A percentile compares a stretch with the other conserved stretches of the same genome.
phyloP scores from a whole-genome alignment of 2,329 filamentous ascomycete genomes.

The Fusarium protoensiforme region DNA sequence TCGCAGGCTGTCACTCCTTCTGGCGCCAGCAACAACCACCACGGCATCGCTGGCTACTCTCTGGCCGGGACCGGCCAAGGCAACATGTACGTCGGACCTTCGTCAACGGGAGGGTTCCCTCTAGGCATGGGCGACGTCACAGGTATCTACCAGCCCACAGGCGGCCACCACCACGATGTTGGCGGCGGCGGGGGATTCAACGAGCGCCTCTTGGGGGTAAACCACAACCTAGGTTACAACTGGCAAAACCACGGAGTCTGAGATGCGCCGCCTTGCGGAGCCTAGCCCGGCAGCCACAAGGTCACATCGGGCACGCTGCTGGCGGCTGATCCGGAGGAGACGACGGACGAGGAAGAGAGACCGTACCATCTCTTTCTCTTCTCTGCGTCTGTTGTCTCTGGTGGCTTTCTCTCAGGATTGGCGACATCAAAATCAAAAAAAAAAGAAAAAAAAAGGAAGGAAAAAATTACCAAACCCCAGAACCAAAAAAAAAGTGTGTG shows the following conservation, averaged over 20 bases:
- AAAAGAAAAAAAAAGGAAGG: neutral
- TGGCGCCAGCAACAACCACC: conserved; percentile 17
- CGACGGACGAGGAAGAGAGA: neutral
- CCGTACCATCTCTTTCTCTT: neutral
- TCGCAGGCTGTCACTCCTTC: conserved; percentile 22
- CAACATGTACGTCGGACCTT: conserved; percentile 30
- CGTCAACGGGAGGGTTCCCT: conserved; percentile 37
- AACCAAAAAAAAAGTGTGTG: neutral
- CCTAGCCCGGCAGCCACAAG: conserved; percentile 24
- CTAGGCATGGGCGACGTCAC: conserved; percentile 42
- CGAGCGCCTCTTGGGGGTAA: conserved; percentile 33
- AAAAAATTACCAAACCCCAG: neutral
- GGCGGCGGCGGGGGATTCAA: conserved; percentile 28
- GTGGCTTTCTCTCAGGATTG: neutral
- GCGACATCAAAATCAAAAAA: neutral
- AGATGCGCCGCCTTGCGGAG: conserved; percentile 8
- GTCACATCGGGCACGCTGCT: conserved; percentile 14
- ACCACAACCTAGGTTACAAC: conserved; percentile 24
- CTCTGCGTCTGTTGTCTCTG: neutral
- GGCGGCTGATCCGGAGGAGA: conserved; percentile 16
- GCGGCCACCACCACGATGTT: conserved; percentile 19
- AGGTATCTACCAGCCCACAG: conserved; percentile 38
- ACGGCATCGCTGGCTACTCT: conserved; percentile 28
- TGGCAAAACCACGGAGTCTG: conserved; percentile 35
- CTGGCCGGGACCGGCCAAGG: conserved; percentile 23